Evolutionary conservation across 202 grass and related monocot species (phyloP), one percentile per base, ranked within the genome.

Genomic region (Digitaria exilis): DNA sequence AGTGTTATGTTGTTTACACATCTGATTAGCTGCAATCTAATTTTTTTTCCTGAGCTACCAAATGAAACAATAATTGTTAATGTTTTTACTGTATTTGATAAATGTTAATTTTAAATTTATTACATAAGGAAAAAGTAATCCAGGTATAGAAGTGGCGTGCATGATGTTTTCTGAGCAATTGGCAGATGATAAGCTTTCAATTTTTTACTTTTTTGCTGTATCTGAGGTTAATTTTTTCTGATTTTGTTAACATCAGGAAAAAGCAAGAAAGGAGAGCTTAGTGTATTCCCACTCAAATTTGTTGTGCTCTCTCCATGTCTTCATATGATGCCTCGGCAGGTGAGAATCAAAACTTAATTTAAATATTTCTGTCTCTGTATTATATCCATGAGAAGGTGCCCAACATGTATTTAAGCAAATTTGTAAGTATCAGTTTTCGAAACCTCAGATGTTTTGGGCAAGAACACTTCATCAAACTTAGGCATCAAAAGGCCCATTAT

Each of bases 301-400:
- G 18, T 83, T 50, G 89, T 98, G 31, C 92, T 98, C 34, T 98
- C 96, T 29, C 96, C 96, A 67, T 98, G 93, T 52, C 93, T 98
- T 85, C 96, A 98, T 77, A 98, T 96, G 96, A 96, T 98, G 91
- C 96, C 96, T 46, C 86, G 92, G 51, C 90, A 98, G 80, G 92
- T 94, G 54, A 63, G n/a, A 76, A 65, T 55, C 26, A 55, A n/a
- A 59, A 51, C 34, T 8, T 25, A 28, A 54, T 45, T 58, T 3
- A 69, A 60, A 9, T 55, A 56, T 69, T 6, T 55, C 45, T 64
- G 19, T 22, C 13, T 78, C 17, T 66, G 24, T 29, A 9, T 54
- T 41, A 11, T 24, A 56, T 12, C 0, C 22, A 55, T 68, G 73
- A 69, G 48, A 80, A 68, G 6, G 8, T 22, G 30, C 13, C 11